A percentile compares a stretch with the other conserved stretches of the same genome.
Conservation (phyloP, 805 yeast genomes). For the Ogataea methylovora region DNA sequence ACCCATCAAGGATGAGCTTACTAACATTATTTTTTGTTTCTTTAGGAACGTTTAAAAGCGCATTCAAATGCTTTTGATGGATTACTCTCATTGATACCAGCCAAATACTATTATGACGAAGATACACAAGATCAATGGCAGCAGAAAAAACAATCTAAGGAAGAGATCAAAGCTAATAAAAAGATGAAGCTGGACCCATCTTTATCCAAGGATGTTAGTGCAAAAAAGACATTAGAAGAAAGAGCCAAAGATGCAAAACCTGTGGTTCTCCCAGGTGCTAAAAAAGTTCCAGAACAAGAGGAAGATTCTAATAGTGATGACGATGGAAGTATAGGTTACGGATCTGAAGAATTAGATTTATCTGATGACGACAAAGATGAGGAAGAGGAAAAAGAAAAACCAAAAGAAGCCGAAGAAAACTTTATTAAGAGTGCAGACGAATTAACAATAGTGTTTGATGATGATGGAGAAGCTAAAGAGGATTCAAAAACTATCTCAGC, state of each 20-base stretch:
- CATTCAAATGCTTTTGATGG: slow-evolving; percentile 86
- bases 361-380: slow-evolving; percentile 47
- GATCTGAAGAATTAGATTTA: slow-evolving; percentile 11
- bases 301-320: slow-evolving; percentile 22
- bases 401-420: slow-evolving; percentile 3
- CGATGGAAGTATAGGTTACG: slow-evolving; percentile 8
- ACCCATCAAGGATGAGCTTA: neutral
- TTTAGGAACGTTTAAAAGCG: slow-evolving; percentile 65
- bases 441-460: slow-evolving; percentile 51
- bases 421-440: slow-evolving; percentile 5
- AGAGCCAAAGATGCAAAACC: slow-evolving; percentile 48
- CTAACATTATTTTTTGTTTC: slow-evolving; percentile 2
- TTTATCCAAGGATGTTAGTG: slow-evolving; percentile 36
- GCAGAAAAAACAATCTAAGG: slow-evolving; percentile 67
- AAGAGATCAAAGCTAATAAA: slow-evolving; percentile 53
- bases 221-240: slow-evolving; percentile 52
- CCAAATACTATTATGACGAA: slow-evolving; percentile 88
- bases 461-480: slow-evolving; percentile 52
- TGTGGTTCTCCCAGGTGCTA: slow-evolving; percentile 29
- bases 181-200: slow-evolving; percentile 72
- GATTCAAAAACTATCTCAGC: slow-evolving; percentile 8
- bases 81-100: slow-evolving; percentile 82
- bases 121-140: slow-evolving; percentile 89
- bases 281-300: slow-evolving; percentile 12
- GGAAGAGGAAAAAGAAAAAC: slow-evolving; percentile 11